Base-by-base conservation (phyloP, 2,329 filamentous ascomycete genomes). In the Clonostachys byssicola region DNA sequence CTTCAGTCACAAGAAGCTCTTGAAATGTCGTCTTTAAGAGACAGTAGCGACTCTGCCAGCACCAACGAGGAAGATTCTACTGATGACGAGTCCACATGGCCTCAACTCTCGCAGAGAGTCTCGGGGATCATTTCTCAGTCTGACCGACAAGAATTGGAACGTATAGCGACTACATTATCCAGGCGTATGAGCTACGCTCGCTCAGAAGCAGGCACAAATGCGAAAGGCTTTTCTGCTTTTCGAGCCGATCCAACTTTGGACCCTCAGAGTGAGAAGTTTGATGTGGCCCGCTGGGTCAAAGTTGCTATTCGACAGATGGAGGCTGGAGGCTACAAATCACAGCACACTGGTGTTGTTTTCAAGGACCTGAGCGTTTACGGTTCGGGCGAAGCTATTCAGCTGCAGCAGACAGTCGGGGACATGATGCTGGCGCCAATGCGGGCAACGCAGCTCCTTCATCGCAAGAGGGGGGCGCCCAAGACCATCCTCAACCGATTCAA, bases 331-430 rank as follows among this genome's bases (percentile, higher is more conserved):
- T 66, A 84, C 42, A 73, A 71, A 49, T 64, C 68, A 51, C 75
- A 69, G 53, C 68, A 70, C 7, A 77, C 83, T 0, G 83, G 84
- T 5, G 71, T 89, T 7, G 75, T 78, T 1, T 88, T 82, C 66
- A 80, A 80, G 50, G 73, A 86, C 45, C 72, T 89, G 34, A 78
- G 78, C 47, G 82, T 90, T 0, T 83, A 74, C 6, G 86, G 86
- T 1, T 83, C 82, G 0, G 86, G 85, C 1, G 74, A 78, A 3
- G 83, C 83, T 1, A 60, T 90, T 20, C 83, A 88, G 52, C 68
- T 89, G 2, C 87, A 91, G 58, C 72, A 82, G 47, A 89, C 80
- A 3, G 82, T 90, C 4, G 74, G 70, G 3, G 82, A 81, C 2
- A 64, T 81, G 8, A 59, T 88, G 18, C 61, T 77, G 50, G 70